Evolutionary conservation across 768 basidiomycete genomes (phyloP).

Genomic region (Trametes gibbosa): DNA sequence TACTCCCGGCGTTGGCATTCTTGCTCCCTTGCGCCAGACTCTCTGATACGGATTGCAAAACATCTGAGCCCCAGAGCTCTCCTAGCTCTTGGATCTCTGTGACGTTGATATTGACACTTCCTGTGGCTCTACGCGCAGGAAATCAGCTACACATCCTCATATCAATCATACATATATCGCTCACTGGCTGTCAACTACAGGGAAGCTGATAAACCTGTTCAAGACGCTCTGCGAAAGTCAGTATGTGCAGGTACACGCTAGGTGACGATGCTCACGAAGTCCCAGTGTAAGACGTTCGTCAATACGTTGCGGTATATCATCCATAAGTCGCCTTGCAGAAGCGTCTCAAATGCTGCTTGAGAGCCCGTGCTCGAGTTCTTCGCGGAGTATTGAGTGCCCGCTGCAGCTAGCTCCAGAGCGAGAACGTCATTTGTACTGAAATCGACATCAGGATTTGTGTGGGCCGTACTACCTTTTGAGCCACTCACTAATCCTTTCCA

Average conservation of each 20-base stretch:
- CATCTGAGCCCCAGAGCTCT: slow-evolving; percentile 46
- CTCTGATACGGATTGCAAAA: slow-evolving; percentile 39
- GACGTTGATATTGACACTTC: slow-evolving; percentile 55
- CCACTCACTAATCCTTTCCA: slow-evolving; percentile 46
- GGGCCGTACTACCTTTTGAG: no score
- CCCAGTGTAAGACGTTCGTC: slow-evolving; percentile 65
- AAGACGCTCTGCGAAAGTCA: slow-evolving; percentile 47
- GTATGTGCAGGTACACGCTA: not conserved
- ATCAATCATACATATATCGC: slow-evolving; percentile 15
- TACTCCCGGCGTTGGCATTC: slow-evolving; percentile 52
- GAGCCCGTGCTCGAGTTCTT: slow-evolving; percentile 28
- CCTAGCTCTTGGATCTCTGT: slow-evolving; percentile 50
- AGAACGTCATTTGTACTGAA: slow-evolving; percentile 57
- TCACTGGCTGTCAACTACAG: slow-evolving; percentile 47
- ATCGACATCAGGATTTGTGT: not conserved
- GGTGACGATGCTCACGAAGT: slow-evolving; percentile 48
- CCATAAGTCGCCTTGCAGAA: slow-evolving; percentile 63
- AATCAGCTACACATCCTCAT: not conserved
- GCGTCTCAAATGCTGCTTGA: slow-evolving; percentile 48
- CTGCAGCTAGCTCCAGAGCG: slow-evolving; percentile 57
- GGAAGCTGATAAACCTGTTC: slow-evolving; percentile 67
- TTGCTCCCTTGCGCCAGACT: slow-evolving; percentile 35
- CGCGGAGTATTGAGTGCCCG: slow-evolving; percentile 57
- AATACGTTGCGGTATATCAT: slow-evolving; percentile 63
- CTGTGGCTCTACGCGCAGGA: slow-evolving; percentile 47